Evolutionary conservation across 208 protist genomes (phyloP), one percentile per base, ranked within the genome.

Genomic region (Angomonas ambiguus): DNA sequence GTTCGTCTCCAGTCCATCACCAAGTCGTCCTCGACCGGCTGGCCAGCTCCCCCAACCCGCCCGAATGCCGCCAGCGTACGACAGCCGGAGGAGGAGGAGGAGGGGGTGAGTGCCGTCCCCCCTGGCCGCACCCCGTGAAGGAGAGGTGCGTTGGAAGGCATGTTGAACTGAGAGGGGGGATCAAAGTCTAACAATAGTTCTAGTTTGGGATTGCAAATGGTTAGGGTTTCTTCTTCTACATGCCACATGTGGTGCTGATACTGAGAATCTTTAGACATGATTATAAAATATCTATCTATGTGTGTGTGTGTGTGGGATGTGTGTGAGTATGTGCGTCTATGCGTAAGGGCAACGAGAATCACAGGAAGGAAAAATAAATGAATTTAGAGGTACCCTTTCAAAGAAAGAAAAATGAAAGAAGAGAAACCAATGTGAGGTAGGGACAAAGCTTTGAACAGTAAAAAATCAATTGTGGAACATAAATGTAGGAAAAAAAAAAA

Each of bases 141-240:
- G 30, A 79, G 67, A 10, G 82, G 82, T 2, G 77, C 68, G 71
- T 92, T 89, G 2, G 73, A 63, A 18, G 78, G 80, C 28, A 82
- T 60, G 10, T 65, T 60, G 58, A 87, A 93, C 31, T 73, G 77
- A 42, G 79, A 76, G 2, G 87, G 84, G 5, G 78, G 62, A 24
- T 87, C 87, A 59, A 93, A 93, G 62, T 91, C 84, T 11, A 83
- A 67, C 30, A 91, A 71, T 2, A 93, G 79, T 65, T 93, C 83
- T 3, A 93, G 69, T 10, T 76, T 81, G 6, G 77, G 79, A 38
- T 80, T 73, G 0, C 72, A 61, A 33, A 85, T 76, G 20, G 74
- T 67, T 31, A 91, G 69, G 1, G 81, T 89, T 0, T 83, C 77
- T 30, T 83, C 82, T 41, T 91, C 83, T n/a, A 88, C 74, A 58